phyloP scores from a whole-genome alignment of 495 filamentous ascomycete genomes.

The Penicillium bialowiezense region DNA sequence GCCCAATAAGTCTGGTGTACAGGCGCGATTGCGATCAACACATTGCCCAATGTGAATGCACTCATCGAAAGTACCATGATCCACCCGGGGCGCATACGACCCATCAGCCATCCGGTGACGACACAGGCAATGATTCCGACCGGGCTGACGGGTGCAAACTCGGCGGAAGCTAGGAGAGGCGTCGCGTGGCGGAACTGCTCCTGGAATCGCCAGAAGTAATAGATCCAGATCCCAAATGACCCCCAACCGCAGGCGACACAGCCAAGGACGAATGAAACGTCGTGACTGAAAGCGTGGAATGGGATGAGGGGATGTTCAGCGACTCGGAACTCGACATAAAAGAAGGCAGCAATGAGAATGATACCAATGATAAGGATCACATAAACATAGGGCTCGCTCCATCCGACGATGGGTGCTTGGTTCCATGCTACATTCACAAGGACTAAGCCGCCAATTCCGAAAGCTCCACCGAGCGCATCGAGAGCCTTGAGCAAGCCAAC shows the following conservation, averaged over 20 bases:
- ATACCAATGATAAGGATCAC: constrained; percentile 44
- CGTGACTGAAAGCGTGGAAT: constrained; percentile 32
- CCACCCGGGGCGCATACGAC: constrained; percentile 30
- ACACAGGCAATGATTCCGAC: constrained; percentile 40
- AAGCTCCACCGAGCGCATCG: constrained; percentile 50
- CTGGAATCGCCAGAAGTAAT: constrained; percentile 45
- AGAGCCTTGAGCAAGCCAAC: constrained; percentile 22
- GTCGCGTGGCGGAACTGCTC: constrained; percentile 27
- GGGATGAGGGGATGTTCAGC: constrained; percentile 44
- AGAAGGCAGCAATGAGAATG: constrained; percentile 36
- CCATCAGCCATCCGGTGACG: constrained; percentile 44
- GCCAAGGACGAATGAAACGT: constrained; percentile 42
- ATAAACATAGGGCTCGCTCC: constrained; percentile 45
- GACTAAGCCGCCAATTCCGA: constrained; percentile 56
- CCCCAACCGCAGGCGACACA: constrained; percentile 49
- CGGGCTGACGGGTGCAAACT: constrained; percentile 37
- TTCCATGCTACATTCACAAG: constrained; percentile 54
- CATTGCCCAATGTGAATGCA: constrained; percentile 39
- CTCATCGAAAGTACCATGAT: constrained; percentile 50
- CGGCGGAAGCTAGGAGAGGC: constrained; percentile 38
- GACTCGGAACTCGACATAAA: constrained; percentile 37
- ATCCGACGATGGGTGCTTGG: constrained; percentile 45
- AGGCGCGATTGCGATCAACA: constrained; percentile 35
- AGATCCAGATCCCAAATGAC: constrained; percentile 50
- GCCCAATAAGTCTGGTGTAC: constrained; percentile 44